These are phyloP conservation scores for Tagetes patula DNA, from an alignment of 129 eudicot genomes.

Conservation along the genomic window DNA sequence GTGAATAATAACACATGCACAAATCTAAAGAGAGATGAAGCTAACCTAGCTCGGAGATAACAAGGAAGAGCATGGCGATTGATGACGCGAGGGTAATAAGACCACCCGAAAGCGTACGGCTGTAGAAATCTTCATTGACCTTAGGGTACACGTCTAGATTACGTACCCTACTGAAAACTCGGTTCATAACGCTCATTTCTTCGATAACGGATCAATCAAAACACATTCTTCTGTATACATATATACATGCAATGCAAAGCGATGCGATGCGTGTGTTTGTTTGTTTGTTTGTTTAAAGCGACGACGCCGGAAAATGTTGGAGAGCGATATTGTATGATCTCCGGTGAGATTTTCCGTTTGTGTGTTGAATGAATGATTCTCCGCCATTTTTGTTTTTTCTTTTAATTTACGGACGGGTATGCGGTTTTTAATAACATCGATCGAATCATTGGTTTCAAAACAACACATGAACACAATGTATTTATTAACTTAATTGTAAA, in stretches of 20 bases:
- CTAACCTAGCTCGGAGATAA: conserved; percentile 71
- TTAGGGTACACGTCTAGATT: conserved; percentile 80
- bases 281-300: neutral
- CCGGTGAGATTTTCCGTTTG: conserved; percentile 30
- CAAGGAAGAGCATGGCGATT: conserved; percentile 56
- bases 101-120: conserved; percentile 81
- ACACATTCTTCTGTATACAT: neutral
- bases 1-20: too few species aligned
- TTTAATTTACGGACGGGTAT: conserved; percentile 10
- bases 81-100: conserved; percentile 68
- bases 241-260: neutral
- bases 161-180: conserved; percentile 53
- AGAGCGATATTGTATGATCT: conserved; percentile 16
- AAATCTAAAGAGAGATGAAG: too few species aligned
- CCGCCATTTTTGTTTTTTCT: conserved; percentile 29
- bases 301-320: conserved; percentile 34
- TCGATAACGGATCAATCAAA: conserved; percentile 2
- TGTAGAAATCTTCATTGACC: conserved; percentile 84
- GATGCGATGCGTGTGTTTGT: neutral
- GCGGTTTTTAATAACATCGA: conserved; percentile 25
- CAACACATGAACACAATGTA: neutral
- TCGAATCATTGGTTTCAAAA: conserved; percentile 6
- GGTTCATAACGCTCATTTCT: conserved; percentile 43
- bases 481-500: too few species aligned
- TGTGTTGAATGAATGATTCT: conserved; percentile 31